A percentile compares a stretch with the other conserved stretches of the same genome.
Evolutionary conservation across 805 yeast species (phyloP).

Genomic region (Yarrowia bubula): DNA sequence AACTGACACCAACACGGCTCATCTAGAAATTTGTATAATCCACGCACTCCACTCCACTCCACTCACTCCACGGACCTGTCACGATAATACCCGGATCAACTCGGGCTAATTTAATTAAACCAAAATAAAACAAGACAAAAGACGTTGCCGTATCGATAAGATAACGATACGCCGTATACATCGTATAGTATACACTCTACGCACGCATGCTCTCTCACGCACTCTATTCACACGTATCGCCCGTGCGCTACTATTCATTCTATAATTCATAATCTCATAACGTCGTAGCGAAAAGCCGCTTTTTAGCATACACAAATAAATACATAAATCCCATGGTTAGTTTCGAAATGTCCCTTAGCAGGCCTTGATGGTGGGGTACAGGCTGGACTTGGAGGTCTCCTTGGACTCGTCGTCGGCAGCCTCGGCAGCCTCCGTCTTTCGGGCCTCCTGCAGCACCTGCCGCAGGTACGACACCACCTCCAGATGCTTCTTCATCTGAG

Average conservation of each 20-base stretch:
- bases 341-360: conserved; percentile 7
- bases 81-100: no score
- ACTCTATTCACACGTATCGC: neutral
- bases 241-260: no score
- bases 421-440: neutral
- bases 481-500: conserved; percentile 22
- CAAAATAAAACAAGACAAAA: no score
- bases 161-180: no score
- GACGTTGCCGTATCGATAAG: no score
- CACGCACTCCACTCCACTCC: no score
- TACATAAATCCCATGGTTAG: conserved; percentile 26
- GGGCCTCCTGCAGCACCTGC: conserved; percentile 18
- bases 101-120: no score
- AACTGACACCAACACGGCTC: no score
- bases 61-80: no score
- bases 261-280: conserved; percentile 22
- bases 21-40: no score
- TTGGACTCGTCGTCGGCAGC: neutral
- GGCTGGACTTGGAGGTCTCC: conserved; percentile 15
- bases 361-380: conserved; percentile 26
- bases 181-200: neutral
- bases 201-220: neutral
- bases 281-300: conserved; percentile 25
- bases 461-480: conserved; percentile 20
- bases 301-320: conserved; percentile 27